phyloP scores from a whole-genome alignment of 441 rosid genomes.

The Mallotus repandus region DNA sequence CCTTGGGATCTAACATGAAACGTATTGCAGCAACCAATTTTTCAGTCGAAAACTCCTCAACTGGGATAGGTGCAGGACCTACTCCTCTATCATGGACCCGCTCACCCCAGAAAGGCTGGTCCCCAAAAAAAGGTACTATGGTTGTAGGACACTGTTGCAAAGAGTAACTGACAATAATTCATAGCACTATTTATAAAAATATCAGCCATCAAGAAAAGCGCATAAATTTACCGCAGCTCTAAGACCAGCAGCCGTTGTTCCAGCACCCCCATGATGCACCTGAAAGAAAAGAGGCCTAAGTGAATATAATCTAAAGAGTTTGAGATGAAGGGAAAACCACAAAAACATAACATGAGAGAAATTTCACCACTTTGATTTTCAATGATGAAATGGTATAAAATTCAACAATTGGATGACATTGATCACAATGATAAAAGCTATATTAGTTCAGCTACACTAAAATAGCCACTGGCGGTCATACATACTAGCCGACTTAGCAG shows the following conservation, averaged over 20 bases:
- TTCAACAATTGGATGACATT: not conserved
- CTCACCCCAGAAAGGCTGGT: conserved; percentile 99
- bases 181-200: not conserved
- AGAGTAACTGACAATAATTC: not conserved
- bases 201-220: not conserved
- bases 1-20: conserved; percentile 72
- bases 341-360: not conserved
- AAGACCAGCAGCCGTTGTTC: conserved; percentile 98
- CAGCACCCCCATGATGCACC: conserved; percentile 99
- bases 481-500: no score
- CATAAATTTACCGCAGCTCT: conserved; percentile 69
- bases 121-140: conserved; percentile 94
- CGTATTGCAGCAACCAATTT: conserved; percentile 77
- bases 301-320: not conserved
- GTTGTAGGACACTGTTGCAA: conserved; percentile 82
- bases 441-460: not conserved
- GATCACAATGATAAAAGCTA: not conserved
- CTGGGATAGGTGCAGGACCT: conserved; percentile 90
- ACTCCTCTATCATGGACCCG: conserved; percentile 82
- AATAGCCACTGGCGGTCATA: not conserved
- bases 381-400: not conserved
- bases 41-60: conserved; percentile 77
- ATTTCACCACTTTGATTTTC: not conserved
- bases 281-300: conserved; percentile 26
- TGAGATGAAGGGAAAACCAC: not conserved